These are phyloP conservation scores for Nannochloris sp. DNA, from an alignment of 139 green algal genomes.

Conservation along the genomic window DNA sequence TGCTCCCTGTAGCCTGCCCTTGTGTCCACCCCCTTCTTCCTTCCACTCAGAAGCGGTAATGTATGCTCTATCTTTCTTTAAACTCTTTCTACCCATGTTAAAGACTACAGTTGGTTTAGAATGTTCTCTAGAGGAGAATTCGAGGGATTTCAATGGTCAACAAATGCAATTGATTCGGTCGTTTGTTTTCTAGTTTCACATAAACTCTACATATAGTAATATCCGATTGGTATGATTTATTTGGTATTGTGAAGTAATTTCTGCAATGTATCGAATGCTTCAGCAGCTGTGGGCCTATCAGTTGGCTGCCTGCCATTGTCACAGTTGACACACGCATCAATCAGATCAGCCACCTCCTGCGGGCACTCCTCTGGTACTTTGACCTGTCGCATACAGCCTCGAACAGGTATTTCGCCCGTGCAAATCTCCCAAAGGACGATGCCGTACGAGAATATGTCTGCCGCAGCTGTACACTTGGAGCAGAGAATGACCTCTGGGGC, in stretches of 20 bases:
- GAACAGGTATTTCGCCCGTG: slow-evolving; percentile 15
- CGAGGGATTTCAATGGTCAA: too few species aligned
- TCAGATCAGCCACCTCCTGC: background rate
- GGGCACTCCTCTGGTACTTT: background rate
- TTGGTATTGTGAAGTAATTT: background rate
- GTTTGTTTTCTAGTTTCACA: too few species aligned
- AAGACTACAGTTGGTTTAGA: too few species aligned
- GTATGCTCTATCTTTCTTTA: slow-evolving; percentile 51
- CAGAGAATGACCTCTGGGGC: slow-evolving; percentile 37
- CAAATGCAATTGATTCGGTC: too few species aligned
- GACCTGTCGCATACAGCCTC: slow-evolving; percentile 13
- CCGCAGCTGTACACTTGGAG: slow-evolving; percentile 22
- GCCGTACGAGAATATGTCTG: slow-evolving; percentile 32
- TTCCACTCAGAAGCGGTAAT: slow-evolving; percentile 85
- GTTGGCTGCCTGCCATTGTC: background rate
- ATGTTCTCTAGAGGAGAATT: too few species aligned
- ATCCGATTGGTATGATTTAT: background rate
- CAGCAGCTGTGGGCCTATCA: background rate
- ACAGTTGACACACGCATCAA: background rate
- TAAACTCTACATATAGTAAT: background rate
- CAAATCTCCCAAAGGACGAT: slow-evolving; percentile 34
- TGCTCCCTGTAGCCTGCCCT: slow-evolving; percentile 22
- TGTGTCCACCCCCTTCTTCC: slow-evolving; percentile 70
- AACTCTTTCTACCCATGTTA: slow-evolving; percentile 3
- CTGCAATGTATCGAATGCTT: background rate